These are phyloP conservation scores for Pseudonectria buxi DNA, from an alignment of 2,329 filamentous ascomycete genomes.

Conservation along the genomic window DNA sequence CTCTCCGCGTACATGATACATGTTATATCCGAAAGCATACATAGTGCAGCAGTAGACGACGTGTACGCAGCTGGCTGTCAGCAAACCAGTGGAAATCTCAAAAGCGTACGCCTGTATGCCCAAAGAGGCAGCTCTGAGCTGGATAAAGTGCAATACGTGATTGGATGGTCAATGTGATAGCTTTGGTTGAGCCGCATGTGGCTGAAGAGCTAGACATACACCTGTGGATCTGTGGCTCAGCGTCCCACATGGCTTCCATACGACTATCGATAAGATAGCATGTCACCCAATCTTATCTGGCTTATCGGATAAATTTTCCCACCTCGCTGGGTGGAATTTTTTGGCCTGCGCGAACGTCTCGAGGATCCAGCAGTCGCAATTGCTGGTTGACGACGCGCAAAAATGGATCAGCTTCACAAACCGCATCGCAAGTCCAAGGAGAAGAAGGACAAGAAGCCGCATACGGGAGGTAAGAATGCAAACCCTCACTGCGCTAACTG, in stretches of 20 bases:
- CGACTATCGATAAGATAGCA: slow-evolving; percentile 11
- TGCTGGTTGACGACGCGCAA: slow-evolving; percentile 26
- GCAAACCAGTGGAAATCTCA: no score
- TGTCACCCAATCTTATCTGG: slow-evolving; percentile 7
- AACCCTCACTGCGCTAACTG: background rate
- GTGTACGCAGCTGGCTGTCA: no score
- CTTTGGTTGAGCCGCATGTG: background rate
- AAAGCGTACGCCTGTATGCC: no score
- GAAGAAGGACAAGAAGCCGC: slow-evolving; percentile 62
- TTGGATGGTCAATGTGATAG: background rate
- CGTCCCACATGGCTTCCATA: background rate
- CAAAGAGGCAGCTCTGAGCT: no score
- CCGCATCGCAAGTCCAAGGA: slow-evolving; percentile 83
- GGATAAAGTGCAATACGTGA: background rate
- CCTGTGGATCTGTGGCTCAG: slow-evolving; percentile 4
- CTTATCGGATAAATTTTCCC: slow-evolving; percentile 19
- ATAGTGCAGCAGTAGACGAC: no score
- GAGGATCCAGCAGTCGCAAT: slow-evolving; percentile 15
- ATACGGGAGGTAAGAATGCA: slow-evolving; percentile 50
- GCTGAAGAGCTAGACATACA: background rate
- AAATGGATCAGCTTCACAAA: slow-evolving; percentile 78
- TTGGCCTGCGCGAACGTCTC: slow-evolving; percentile 12
- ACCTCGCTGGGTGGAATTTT: slow-evolving; percentile 16
- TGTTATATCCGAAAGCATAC: no score
- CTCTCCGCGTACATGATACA: no score